phyloP scores from a whole-genome alignment of 192 early-diverging fungal genomes.

The Coemansia sp. region DNA sequence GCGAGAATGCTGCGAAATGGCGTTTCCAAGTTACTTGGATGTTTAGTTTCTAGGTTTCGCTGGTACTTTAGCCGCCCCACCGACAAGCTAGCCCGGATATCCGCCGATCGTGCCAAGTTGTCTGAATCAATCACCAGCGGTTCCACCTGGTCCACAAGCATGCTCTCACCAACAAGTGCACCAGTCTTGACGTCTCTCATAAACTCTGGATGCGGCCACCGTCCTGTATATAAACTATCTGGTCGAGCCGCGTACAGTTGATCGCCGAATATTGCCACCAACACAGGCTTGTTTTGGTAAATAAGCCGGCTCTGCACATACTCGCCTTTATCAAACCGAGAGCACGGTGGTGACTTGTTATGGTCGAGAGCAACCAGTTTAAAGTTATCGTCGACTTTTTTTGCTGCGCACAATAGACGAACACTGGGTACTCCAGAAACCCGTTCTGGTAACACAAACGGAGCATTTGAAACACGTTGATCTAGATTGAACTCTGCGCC shows the following conservation, averaged over 20 bases:
- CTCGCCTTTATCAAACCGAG: not conserved
- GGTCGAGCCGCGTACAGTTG: too few relatives aligned
- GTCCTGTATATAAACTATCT: too few relatives aligned
- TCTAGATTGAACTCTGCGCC: too few relatives aligned
- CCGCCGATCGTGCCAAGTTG: not conserved
- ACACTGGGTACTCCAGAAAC: too few relatives aligned
- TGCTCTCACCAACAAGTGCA: not conserved
- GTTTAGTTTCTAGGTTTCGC: not conserved
- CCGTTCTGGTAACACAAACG: too few relatives aligned
- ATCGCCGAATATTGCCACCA: constrained; percentile 14
- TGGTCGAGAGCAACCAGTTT: too few relatives aligned
- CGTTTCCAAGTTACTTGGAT: not conserved
- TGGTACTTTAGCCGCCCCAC: not conserved
- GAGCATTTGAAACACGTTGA: too few relatives aligned
- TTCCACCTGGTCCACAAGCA: not conserved
- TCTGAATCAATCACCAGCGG: not conserved
- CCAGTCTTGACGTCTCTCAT: not conserved
- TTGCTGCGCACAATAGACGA: too few relatives aligned
- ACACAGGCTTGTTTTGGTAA: constrained; percentile 4
- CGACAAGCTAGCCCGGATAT: not conserved
- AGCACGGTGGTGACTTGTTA: too few relatives aligned
- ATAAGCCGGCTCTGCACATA: constrained; percentile 8
- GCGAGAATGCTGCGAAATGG: too few relatives aligned
- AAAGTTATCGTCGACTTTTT: too few relatives aligned
- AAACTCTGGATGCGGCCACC: not conserved